These are phyloP conservation scores for Tolypocladium pustulatum DNA, from an alignment of 2,329 filamentous ascomycete species.

Conservation along the genomic window DNA sequence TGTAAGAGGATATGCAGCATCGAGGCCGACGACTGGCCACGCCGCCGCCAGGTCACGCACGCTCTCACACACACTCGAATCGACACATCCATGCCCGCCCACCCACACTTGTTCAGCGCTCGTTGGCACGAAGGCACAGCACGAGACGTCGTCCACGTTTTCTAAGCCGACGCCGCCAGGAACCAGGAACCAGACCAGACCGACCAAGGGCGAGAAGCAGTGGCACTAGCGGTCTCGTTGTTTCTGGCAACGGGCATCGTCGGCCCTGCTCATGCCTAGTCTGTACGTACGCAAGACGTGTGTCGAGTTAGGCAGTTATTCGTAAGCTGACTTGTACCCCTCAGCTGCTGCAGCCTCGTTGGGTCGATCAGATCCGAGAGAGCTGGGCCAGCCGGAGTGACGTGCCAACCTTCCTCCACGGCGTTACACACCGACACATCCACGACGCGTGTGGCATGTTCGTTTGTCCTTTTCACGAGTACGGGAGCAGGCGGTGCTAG, in stretches of 20 bases:
- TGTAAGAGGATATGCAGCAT: neutral
- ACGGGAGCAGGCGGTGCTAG: neutral
- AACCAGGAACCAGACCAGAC: neutral
- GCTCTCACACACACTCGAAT: neutral
- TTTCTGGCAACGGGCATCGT: neutral
- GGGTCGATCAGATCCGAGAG: too few species aligned
- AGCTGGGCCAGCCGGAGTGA: neutral
- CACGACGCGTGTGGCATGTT: neutral
- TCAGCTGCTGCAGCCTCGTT: neutral
- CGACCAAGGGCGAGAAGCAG: neutral
- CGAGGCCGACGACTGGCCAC: neutral
- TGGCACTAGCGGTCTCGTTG: neutral
- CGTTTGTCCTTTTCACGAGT: neutral
- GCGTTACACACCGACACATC: neutral
- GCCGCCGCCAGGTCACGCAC: neutral
- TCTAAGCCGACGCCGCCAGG: neutral
- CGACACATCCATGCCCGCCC: neutral
- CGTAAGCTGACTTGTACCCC: neutral
- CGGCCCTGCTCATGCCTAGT: neutral
- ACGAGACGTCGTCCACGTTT: neutral
- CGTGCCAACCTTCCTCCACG: neutral
- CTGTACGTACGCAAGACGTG: neutral
- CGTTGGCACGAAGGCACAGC: neutral
- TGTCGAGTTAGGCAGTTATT: neutral
- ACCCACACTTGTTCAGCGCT: neutral